Base-by-base conservation (phyloP, 495 filamentous ascomycete genomes). In the Filosporella fistucella region DNA sequence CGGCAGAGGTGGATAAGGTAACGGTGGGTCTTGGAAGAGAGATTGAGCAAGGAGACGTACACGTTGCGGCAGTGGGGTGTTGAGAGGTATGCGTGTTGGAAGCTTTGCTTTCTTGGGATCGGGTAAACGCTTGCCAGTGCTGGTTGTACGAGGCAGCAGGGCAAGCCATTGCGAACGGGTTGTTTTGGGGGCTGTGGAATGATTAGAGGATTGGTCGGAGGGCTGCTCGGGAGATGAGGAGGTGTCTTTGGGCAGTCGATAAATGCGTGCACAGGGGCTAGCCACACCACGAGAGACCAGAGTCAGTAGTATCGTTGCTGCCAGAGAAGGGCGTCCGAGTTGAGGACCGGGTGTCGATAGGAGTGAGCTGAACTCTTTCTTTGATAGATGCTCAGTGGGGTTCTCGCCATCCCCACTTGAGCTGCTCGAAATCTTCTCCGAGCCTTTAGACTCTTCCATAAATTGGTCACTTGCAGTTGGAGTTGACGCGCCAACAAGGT, bases 201-300 rank as follows among this genome's bases (percentile, higher is more conserved):
- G 42, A 7, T 54, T 9, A 52, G 52, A 56, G 33, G 47, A 20
- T 20, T 45, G 35, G 47, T 16, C 7, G 17, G 34, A 36, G n/a
- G n/a, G n/a, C 21, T 35, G 32, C 4, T 35, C 18, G n/a, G n/a
- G n/a, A n/a, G n/a, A n/a, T n/a, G n/a, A n/a, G 4, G 36, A 21
- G n/a, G 44, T 5, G 17, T 26, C 55, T 13, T 51, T 58, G 0
- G 86, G 85, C 6, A 90, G 75, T 20, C 83, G 79, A 61, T 90
- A 91, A 50, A 91, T 77, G 11, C 86, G 75, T 9, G 85, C 81
- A 58, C 75, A 79, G n/a, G 74, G 65, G 2, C 61, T 63, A 7
- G 83, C 81, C 4, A 76, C 70, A 28, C 87, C 85, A 25, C 83
- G 77, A 26, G 62, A 61, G 14, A 78, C 47, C 36, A 85, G 71